These are phyloP conservation scores for Hypoxylon sp. DNA, from an alignment of 2,329 filamentous ascomycete species.

Conservation along the genomic window DNA sequence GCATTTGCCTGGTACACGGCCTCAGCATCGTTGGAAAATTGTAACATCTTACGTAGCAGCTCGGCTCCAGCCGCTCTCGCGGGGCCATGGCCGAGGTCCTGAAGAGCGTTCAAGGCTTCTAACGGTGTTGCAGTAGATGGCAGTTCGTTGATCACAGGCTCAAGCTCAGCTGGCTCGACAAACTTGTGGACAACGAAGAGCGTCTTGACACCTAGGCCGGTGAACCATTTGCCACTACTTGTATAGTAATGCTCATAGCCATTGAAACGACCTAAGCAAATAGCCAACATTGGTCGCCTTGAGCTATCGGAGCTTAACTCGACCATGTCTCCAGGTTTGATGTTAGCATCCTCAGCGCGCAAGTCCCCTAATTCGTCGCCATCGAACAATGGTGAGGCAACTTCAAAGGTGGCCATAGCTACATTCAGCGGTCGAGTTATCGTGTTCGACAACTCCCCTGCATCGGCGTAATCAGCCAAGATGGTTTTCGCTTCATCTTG, in stretches of 20 bases:
- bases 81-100: constrained; percentile 58
- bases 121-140: constrained; percentile 50
- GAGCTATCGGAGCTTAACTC: constrained; percentile 61
- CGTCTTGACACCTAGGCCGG: constrained; percentile 58
- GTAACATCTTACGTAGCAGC: constrained; percentile 63
- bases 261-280: constrained; percentile 66
- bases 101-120: constrained; percentile 54
- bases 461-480: constrained; percentile 49
- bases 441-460: constrained; percentile 52
- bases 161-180: constrained; percentile 57
- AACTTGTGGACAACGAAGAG: constrained; percentile 66
- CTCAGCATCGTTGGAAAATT: constrained; percentile 60
- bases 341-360: constrained; percentile 50
- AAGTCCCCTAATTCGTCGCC: constrained; percentile 56
- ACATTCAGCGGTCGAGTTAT: constrained; percentile 55
- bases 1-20: constrained; percentile 63
- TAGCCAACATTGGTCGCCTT: constrained; percentile 62
- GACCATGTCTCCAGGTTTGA: constrained; percentile 64
- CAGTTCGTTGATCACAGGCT: constrained; percentile 57
- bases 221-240: constrained; percentile 65
- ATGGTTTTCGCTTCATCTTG: constrained; percentile 44
- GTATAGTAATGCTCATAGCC: constrained; percentile 68
- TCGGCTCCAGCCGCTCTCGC: constrained; percentile 58
- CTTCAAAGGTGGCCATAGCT: constrained; percentile 49
- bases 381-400: constrained; percentile 53